phyloP scores from a whole-genome alignment of 1,284 basidiomycete species.

The Chondrostereum purpureum region DNA sequence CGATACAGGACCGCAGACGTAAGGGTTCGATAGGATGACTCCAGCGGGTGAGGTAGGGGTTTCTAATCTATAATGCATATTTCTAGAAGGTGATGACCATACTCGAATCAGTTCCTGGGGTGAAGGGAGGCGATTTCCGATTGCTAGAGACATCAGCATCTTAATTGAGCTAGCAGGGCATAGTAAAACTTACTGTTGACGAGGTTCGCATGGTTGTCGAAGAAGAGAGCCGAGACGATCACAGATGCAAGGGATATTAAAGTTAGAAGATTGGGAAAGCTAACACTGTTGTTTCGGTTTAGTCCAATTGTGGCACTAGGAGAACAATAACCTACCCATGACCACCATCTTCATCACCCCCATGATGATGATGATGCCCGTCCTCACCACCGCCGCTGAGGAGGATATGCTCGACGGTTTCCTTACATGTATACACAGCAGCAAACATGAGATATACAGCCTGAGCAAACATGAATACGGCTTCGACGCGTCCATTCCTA shows the following conservation, averaged over 20 bases:
- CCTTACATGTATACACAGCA: conserved; percentile 89
- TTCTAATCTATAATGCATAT: conserved; percentile 24
- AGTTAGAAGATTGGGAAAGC: conserved; percentile 61
- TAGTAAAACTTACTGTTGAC: conserved; percentile 50
- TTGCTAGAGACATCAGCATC: conserved; percentile 28
- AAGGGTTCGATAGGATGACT: conserved; percentile 47
- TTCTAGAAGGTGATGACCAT: conserved; percentile 29
- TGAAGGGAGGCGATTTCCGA: conserved; percentile 49
- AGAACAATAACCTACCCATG: conserved; percentile 20
- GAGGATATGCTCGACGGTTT: conserved; percentile 80
- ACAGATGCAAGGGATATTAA: conserved; percentile 53
- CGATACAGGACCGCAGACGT: conserved; percentile 33
- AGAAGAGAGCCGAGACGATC: conserved; percentile 44
- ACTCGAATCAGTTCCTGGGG: conserved; percentile 37
- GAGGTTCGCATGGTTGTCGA: conserved; percentile 64
- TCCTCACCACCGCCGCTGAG: conserved; percentile 43
- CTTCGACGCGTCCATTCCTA: conserved; percentile 70
- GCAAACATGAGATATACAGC: conserved; percentile 87
- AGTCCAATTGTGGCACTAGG: conserved; percentile 1
- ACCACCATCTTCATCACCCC: conserved; percentile 24
- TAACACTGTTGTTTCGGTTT: conserved; percentile 39
- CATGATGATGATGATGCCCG: conserved; percentile 57
- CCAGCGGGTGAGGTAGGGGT: conserved; percentile 31
- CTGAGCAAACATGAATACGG: conserved; percentile 82
- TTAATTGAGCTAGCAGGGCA: conserved; percentile 1